Evolutionary conservation across 495 filamentous ascomycete genomes (phyloP).

Genomic region (Achaetomiella virescens): DNA sequence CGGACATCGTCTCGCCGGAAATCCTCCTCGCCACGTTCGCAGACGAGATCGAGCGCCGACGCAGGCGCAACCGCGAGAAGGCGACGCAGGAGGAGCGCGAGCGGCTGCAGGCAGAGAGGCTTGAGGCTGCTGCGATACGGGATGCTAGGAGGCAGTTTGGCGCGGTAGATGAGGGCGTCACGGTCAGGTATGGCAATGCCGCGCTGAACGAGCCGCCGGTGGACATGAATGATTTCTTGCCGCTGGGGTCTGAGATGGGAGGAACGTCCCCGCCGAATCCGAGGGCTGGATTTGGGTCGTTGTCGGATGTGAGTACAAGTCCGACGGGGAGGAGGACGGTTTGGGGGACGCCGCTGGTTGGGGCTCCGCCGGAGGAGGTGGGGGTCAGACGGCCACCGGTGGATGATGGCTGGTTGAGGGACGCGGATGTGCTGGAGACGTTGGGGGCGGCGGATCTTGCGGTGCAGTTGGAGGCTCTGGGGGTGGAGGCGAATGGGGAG

Average conservation of each 20-base stretch:
- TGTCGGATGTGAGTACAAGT: conserved; percentile 61
- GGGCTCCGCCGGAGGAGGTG: conserved; percentile 43
- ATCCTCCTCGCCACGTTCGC: conserved; percentile 68
- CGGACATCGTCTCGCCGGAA: conserved; percentile 73
- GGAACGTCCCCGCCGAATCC: conserved; percentile 36
- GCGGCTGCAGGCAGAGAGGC: conserved; percentile 75
- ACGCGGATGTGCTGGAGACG: conserved; percentile 35
- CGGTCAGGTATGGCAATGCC: conserved; percentile 23
- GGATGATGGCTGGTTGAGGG: conserved; percentile 78
- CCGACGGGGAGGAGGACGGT: conserved; percentile 71
- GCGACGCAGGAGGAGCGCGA: conserved; percentile 86
- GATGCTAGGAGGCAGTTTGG: conserved; percentile 37
- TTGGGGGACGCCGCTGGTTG: conserved; percentile 72
- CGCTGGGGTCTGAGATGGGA: conserved; percentile 49
- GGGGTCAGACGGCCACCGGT: conserved; percentile 34
- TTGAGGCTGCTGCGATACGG: conserved; percentile 54
- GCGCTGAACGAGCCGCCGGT: conserved; percentile 25
- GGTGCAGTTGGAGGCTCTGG: conserved; percentile 42
- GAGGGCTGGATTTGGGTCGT: conserved; percentile 37
- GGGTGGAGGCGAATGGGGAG: conserved; percentile 27
- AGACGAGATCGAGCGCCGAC: conserved; percentile 68
- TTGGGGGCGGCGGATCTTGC: conserved; percentile 35
- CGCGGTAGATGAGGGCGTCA: conserved; percentile 32
- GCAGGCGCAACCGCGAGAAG: conserved; percentile 79
- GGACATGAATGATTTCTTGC: conserved; percentile 58